A percentile compares a stretch with the other conserved stretches of the same genome.
Conservation (phyloP, 208 protist genomes). For the Trypanosoma mega region DNA sequence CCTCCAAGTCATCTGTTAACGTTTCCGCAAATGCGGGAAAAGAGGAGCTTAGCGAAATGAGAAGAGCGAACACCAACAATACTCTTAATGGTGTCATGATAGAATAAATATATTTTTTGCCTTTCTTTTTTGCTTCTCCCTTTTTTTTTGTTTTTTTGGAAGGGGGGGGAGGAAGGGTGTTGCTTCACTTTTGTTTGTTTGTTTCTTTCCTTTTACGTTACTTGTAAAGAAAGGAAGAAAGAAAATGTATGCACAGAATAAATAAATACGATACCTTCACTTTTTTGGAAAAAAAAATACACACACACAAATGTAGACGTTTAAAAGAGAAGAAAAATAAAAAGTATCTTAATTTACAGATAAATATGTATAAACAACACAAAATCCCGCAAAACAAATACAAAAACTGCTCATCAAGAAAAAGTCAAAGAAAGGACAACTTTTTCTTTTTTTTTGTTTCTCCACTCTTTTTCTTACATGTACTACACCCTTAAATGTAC, state of each 20-base stretch:
- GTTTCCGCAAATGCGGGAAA: neutral
- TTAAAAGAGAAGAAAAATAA: conserved; percentile 4
- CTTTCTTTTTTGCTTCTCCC: no score
- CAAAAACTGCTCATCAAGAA: neutral
- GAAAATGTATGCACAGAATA: no score
- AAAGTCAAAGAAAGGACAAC: neutral
- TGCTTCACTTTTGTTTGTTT: no score
- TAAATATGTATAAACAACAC: conserved; percentile 5
- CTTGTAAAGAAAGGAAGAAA: no score
- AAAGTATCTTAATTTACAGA: neutral
- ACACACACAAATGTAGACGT: neutral
- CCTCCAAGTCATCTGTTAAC: neutral
- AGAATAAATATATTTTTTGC: no score
- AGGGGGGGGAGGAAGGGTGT: no score
- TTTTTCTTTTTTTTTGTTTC: no score
- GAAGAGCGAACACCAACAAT: neutral
- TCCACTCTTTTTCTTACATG: no score
- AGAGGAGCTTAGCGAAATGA: neutral
- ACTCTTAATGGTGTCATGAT: neutral
- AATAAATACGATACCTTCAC: no score
- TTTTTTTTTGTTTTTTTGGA: no score
- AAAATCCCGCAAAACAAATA: neutral
- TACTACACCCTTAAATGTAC: no score
- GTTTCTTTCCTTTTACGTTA: no score
- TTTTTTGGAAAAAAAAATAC: neutral